Evolutionary conservation across 208 protist species (phyloP).

Genomic region (Crithidia expoeki): DNA sequence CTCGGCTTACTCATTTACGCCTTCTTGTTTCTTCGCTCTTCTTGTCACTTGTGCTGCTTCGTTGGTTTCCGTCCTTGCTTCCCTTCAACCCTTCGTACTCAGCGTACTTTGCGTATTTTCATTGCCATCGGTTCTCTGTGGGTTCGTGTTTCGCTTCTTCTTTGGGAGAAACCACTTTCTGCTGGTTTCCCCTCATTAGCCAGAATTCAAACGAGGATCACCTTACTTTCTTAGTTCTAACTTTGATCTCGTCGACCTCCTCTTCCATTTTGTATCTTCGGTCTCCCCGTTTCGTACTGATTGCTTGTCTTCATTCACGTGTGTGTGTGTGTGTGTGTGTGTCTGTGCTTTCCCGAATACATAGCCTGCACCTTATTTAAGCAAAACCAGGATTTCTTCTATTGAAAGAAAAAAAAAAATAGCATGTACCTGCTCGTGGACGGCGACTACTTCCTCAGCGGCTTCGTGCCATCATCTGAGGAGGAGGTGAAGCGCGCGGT

Average conservation of each 20-base stretch:
- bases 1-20: neutral
- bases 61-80: neutral
- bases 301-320: neutral
- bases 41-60: constrained; percentile 2
- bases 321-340: no score
- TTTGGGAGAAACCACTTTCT: neutral
- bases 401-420: neutral
- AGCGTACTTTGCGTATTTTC: no score
- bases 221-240: neutral
- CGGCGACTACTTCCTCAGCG: constrained; percentile 80
- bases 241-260: neutral
- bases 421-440: constrained; percentile 67
- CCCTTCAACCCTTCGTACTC: no score
- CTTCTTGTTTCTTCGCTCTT: constrained; percentile 10
- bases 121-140: no score
- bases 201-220: no score
- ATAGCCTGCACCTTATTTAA: neutral
- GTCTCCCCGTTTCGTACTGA: constrained; percentile 1
- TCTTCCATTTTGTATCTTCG: neutral
- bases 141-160: no score
- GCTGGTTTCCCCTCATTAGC: no score
- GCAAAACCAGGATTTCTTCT: no score
- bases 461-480: constrained; percentile 58
- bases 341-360: neutral
- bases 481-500: constrained; percentile 45